Evolutionary conservation across 1,284 basidiomycete species (phyloP).

Genomic region (Leccinum fallax): DNA sequence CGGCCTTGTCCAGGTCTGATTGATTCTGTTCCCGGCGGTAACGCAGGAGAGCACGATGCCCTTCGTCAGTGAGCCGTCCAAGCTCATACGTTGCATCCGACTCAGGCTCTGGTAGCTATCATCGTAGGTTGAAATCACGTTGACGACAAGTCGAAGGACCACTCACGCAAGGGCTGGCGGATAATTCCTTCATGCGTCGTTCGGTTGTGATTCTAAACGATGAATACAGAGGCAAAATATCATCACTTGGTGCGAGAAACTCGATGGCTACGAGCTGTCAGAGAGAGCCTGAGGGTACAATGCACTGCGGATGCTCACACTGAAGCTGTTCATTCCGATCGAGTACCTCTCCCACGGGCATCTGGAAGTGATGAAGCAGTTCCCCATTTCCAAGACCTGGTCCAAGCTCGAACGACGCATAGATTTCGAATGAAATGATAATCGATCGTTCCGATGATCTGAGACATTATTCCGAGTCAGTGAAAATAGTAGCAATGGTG

Average conservation of each 20-base stretch:
- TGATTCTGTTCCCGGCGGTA: not conserved
- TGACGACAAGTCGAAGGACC: not conserved
- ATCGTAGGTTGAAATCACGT: not conserved
- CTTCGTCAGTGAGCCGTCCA: not conserved
- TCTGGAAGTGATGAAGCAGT: not conserved
- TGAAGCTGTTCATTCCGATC: not conserved
- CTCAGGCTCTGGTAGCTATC: not conserved
- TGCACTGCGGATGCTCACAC: not conserved
- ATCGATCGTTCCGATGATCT: not conserved
- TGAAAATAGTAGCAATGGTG: not conserved
- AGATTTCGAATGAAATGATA: not conserved
- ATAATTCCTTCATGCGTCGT: not conserved
- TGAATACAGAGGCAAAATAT: not conserved
- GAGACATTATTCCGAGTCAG: not conserved
- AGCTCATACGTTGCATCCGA: not conserved
- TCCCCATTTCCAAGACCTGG: not conserved
- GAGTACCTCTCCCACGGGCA: not conserved
- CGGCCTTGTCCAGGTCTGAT: not conserved
- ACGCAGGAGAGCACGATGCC: not conserved
- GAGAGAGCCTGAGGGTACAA: not conserved
- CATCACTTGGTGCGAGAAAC: not conserved
- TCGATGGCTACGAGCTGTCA: not conserved
- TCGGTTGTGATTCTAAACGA: not conserved
- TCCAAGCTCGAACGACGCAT: not conserved
- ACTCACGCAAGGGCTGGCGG: not conserved